phyloP scores from a whole-genome alignment of 2,329 filamentous ascomycete species.

The Diplodia seriata region DNA sequence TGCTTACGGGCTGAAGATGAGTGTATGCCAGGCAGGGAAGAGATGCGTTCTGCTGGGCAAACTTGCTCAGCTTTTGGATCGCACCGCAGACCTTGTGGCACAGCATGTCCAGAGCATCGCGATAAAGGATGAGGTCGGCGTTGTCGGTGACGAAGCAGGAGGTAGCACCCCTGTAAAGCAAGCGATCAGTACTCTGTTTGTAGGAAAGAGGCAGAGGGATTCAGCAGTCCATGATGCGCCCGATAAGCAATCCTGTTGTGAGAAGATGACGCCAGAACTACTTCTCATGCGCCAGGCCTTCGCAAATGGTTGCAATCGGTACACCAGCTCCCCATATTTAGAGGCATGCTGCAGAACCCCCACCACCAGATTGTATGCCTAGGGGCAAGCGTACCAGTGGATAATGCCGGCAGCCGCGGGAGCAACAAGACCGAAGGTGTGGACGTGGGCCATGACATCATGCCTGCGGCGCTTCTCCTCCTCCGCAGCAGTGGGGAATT shows the following conservation, averaged over 20 bases:
- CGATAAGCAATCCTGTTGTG: background rate
- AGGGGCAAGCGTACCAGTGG: constrained; percentile 64
- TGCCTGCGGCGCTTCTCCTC: constrained; percentile 62
- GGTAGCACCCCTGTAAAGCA: constrained; percentile 54
- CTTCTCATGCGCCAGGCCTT: background rate
- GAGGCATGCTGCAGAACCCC: background rate
- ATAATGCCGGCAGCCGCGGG: constrained; percentile 84
- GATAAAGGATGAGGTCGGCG: constrained; percentile 77
- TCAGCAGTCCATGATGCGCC: background rate
- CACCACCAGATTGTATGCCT: background rate
- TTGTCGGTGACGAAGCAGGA: constrained; percentile 74
- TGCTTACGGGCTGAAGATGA: constrained; percentile 66
- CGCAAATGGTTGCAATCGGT: background rate
- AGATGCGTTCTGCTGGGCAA: constrained; percentile 76
- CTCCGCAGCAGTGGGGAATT: constrained; percentile 56
- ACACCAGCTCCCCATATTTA: too few relatives aligned
- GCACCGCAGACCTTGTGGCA: constrained; percentile 79
- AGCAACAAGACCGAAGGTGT: constrained; percentile 75
- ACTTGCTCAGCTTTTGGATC: constrained; percentile 74
- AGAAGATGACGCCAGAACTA: background rate
- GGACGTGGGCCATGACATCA: constrained; percentile 72
- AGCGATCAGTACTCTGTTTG: background rate
- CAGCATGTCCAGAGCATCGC: constrained; percentile 77
- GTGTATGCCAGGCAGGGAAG: constrained; percentile 79
- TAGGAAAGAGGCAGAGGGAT: background rate